phyloP scores from a whole-genome alignment of 495 filamentous ascomycete genomes.

The Tuber calosporum region DNA sequence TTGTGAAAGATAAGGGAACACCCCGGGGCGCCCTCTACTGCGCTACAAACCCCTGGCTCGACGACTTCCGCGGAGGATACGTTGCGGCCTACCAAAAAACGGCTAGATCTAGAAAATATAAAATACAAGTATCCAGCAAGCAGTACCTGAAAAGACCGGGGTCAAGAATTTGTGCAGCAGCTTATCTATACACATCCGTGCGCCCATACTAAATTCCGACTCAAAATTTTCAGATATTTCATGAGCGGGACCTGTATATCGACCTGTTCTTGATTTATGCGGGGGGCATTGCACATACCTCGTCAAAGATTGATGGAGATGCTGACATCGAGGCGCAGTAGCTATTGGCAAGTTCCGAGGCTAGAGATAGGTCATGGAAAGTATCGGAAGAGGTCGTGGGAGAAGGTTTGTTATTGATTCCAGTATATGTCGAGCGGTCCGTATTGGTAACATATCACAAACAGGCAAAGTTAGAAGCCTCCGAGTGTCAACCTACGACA shows the following conservation, averaged over 20 bases:
- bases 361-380: neutral
- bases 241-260: too few species aligned
- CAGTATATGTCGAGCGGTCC: neutral
- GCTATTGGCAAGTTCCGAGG: neutral
- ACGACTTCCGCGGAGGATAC: neutral
- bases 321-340: neutral
- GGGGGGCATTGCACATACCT: neutral
- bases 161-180: too few species aligned
- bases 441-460: neutral
- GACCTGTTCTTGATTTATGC: neutral
- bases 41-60: neutral
- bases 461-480: neutral
- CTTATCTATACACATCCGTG: too few species aligned
- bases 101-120: neutral
- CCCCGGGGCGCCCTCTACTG: neutral
- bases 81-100: neutral
- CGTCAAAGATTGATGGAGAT: neutral
- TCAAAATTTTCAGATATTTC: too few species aligned
- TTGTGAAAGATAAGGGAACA: neutral
- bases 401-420: neutral
- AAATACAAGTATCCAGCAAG: too few species aligned
- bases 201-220: too few species aligned
- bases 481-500: neutral
- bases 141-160: too few species aligned
- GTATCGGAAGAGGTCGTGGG: neutral